Percentiles rank a stretch among this genome's conserved stretches.
Conservation (phyloP, 371 early-diverging fungal species). For the Mucor plumbeus region DNA sequence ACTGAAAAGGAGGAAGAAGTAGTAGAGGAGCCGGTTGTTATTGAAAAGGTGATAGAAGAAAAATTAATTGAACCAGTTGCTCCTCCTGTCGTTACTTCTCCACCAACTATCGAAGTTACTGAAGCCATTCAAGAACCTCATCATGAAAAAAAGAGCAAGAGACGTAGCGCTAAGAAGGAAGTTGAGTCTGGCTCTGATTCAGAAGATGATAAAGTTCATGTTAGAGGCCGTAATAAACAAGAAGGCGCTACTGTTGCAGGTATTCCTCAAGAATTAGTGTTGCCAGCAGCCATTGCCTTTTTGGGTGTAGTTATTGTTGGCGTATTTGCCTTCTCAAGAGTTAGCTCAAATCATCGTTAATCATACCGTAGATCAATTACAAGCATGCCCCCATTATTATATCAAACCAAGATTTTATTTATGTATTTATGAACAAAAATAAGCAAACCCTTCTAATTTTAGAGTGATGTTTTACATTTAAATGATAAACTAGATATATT, state of each 20-base stretch:
- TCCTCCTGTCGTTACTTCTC: constrained; percentile 5
- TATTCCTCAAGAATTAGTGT: constrained; percentile 60
- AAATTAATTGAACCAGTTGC: not conserved
- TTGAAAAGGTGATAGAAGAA: constrained; percentile 13
- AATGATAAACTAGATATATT: too few relatives aligned
- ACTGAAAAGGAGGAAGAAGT: constrained; percentile 6
- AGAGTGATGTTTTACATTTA: not conserved
- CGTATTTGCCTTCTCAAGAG: constrained; percentile 60
- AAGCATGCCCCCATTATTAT: not conserved
- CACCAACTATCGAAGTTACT: constrained; percentile 7
- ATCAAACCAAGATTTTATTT: constrained; percentile 1
- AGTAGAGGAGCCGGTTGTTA: not conserved
- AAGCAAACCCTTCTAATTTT: not conserved
- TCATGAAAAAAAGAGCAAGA: constrained; percentile 14
- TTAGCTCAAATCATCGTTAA: constrained; percentile 26
- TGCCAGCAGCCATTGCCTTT: constrained; percentile 67
- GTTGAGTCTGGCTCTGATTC: constrained; percentile 11
- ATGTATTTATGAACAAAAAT: constrained; percentile 10
- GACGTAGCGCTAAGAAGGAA: constrained; percentile 13
- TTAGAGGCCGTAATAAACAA: not conserved
- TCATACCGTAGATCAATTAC: constrained; percentile 4
- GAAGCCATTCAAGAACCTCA: not conserved
- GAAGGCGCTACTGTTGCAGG: constrained; percentile 25
- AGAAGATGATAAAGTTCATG: constrained; percentile 15
- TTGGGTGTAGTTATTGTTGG: constrained; percentile 64